phyloP scores from a whole-genome alignment of 768 basidiomycete species.

The Termitomyces sp. region DNA sequence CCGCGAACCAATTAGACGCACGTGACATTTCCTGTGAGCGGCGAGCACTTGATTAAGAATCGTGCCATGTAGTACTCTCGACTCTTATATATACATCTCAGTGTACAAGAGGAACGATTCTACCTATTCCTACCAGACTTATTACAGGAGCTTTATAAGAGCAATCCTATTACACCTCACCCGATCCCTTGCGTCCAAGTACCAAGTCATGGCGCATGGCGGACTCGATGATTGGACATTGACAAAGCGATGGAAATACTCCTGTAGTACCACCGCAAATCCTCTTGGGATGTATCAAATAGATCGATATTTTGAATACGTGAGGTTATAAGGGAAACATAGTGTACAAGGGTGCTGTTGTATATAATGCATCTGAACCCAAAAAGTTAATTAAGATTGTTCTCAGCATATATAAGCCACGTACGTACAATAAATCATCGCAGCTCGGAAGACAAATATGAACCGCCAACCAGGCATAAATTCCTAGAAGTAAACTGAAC shows the following conservation, averaged over 20 bases:
- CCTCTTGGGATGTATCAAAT: neutral
- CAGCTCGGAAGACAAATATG: constrained; percentile 56
- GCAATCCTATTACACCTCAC: neutral
- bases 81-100: neutral
- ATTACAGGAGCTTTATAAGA: neutral
- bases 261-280: neutral
- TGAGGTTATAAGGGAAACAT: neutral
- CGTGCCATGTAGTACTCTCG: too few species aligned
- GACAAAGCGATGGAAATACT: neutral
- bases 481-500: constrained; percentile 95
- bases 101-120: neutral
- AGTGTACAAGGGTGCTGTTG: neutral
- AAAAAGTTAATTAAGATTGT: neutral
- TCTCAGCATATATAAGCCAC: neutral
- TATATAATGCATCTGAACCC: neutral
- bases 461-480: constrained; percentile 84
- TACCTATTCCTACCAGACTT: neutral
- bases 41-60: too few species aligned
- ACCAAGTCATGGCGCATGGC: neutral
- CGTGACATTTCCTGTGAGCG: constrained; percentile 4
- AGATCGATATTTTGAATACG: neutral
- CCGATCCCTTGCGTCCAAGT: neutral
- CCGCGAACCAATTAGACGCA: constrained; percentile 15
- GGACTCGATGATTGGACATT: neutral
- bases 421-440: constrained; percentile 25